Evolutionary conservation across 768 basidiomycete genomes (phyloP), one percentile per base, ranked within the genome.

Genomic region (Boletus rex-veris): DNA sequence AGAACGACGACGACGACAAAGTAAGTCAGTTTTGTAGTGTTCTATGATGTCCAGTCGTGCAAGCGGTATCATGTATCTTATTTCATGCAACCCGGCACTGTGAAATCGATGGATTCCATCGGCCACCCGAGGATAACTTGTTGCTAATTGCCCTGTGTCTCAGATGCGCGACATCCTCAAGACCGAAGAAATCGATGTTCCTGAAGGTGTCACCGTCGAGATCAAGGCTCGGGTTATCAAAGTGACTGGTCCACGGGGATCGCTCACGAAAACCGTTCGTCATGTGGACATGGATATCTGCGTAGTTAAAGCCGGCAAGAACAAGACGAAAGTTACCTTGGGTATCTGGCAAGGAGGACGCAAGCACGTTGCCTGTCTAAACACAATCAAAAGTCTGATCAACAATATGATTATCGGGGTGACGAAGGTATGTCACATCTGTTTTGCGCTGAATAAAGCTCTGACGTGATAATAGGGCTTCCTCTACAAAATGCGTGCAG

Each of bases 401-500:
- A 85, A 83, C 74, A 99, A 99, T 82, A 93, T 99, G 94, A 82
- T 98, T 72, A 92, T 77, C 59, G 97, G 97, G 59, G 97, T 99
- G 58, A 98, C 93, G 47, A 92, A 95, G 84, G 93, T 87, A 55
- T 54, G 75, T 39, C 0, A 37, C 38, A 4, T 18, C 3, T 12
- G 8, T 30, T 16, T 35, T 36, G 16, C 15, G 14, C 42, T 37
- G 53, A 44, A 53, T 42, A 48, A 40, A n/a, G 43, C 7, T 11
- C 21, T 61, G 35, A 64, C 33, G 12, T 15, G 11, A 24, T 14
- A 43, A 49, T 40, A 95, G 95, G 97, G 97, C 58, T 99, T 98
- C 86, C 85, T 86, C 65, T 99, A 99, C 84, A 99, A 98, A 88
- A 98, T 99, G 96, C 92, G 95, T 64, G 83, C 93, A 26, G 97